These are phyloP conservation scores for Cucumis cinereus DNA, from an alignment of 306 rosid species.

Conservation along the genomic window DNA sequence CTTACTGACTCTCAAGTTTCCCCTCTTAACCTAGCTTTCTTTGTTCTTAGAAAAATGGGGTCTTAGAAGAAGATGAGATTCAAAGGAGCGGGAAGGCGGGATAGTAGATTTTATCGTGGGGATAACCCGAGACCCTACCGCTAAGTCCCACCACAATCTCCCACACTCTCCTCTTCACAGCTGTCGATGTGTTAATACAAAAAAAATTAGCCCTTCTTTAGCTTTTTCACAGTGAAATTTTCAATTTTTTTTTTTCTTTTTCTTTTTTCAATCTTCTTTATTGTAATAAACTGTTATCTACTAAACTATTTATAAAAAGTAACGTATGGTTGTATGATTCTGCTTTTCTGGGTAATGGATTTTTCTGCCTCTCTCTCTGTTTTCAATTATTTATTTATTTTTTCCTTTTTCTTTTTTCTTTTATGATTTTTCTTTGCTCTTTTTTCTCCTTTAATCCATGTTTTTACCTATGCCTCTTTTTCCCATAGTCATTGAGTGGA, in stretches of 20 bases:
- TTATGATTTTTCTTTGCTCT: neutral
- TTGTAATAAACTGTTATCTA: neutral
- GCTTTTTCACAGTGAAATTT: slow-evolving; percentile 1
- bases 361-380: neutral
- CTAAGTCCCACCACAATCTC: slow-evolving; percentile 15
- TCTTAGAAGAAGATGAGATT: slow-evolving; percentile 13
- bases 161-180: slow-evolving; percentile 15
- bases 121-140: slow-evolving; percentile 48
- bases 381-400: neutral
- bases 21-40: slow-evolving; percentile 13
- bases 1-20: slow-evolving; percentile 1
- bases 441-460: neutral
- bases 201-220: neutral
- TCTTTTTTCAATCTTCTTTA: neutral
- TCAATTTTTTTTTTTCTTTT: neutral
- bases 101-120: slow-evolving; percentile 34
- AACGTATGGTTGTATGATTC: neutral
- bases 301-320: neutral
- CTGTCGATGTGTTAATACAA: slow-evolving; percentile 8
- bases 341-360: neutral
- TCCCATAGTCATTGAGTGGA: neutral
- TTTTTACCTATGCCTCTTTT: neutral
- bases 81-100: slow-evolving; percentile 54
- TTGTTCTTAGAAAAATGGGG: slow-evolving; percentile 12
- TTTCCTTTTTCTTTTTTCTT: neutral